These are phyloP conservation scores for Colletotrichum liriopes DNA, from an alignment of 2,329 filamentous ascomycete genomes.

Conservation along the genomic window DNA sequence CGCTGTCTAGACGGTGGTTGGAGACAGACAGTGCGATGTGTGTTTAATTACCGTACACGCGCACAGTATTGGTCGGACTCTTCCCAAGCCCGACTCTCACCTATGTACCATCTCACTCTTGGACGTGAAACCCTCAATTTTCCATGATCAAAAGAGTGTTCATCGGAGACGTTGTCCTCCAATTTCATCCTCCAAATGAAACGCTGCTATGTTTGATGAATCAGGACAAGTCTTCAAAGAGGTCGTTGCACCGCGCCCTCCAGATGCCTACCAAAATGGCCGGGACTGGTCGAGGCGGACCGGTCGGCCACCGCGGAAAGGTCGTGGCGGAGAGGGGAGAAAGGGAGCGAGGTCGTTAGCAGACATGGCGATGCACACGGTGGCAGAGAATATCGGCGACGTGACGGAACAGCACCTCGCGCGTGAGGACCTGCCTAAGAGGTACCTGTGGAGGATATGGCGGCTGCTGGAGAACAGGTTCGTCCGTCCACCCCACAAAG, in stretches of 20 bases:
- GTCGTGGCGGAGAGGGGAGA: constrained; percentile 44
- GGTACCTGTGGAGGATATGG: constrained; percentile 57
- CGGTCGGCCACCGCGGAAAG: constrained; percentile 47
- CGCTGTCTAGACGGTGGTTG: background rate
- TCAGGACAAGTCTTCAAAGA: constrained; percentile 56
- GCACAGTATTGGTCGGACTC: constrained; percentile 8
- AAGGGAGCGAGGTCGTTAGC: constrained; percentile 56
- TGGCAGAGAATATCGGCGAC: constrained; percentile 56
- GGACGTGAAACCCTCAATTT: background rate
- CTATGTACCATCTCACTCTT: constrained; percentile 6
- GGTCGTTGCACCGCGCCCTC: constrained; percentile 52
- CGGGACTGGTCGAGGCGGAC: constrained; percentile 55
- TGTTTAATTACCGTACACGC: background rate
- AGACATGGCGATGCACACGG: constrained; percentile 57
- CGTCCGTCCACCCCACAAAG: constrained; percentile 38
- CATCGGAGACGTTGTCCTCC: background rate
- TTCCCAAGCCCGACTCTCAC: background rate
- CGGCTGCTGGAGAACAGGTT: constrained; percentile 58
- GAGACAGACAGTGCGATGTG: background rate
- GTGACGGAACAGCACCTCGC: constrained; percentile 52
- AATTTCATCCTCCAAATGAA: background rate
- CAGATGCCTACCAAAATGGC: constrained; percentile 45
- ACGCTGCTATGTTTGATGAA: constrained; percentile 52
- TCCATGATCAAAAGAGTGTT: background rate
- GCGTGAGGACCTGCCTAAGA: constrained; percentile 51